Percentiles rank a stretch among this genome's conserved stretches.
Evolutionary conservation across 225 moss, liverwort and hornwort species (phyloP).

Genomic region (Anthoceros angustus): DNA sequence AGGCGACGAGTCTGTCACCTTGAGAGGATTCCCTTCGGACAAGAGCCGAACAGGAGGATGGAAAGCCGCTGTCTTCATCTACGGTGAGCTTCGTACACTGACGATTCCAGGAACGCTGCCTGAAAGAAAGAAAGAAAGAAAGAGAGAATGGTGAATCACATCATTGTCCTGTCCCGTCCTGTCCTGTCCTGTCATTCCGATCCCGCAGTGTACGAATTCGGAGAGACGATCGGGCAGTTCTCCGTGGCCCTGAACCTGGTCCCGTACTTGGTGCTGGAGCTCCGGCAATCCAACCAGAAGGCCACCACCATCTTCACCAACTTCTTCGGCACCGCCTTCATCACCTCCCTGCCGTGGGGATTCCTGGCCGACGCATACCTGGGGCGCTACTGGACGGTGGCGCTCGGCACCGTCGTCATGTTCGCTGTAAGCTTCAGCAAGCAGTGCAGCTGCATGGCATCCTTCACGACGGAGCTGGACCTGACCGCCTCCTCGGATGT

Average conservation of each 20-base stretch:
- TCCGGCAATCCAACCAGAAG: slow-evolving; percentile 30
- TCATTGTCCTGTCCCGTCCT: too few relatives aligned
- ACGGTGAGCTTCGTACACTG: neutral
- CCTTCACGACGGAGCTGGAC: too few relatives aligned
- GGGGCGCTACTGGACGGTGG: slow-evolving; percentile 41
- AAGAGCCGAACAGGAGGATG: neutral
- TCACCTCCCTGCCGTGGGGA: slow-evolving; percentile 34
- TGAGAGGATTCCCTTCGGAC: neutral
- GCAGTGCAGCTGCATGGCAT: too few relatives aligned
- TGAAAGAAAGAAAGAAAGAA: too few relatives aligned
- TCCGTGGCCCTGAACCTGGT: slow-evolving; percentile 31
- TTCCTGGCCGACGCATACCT: slow-evolving; percentile 45
- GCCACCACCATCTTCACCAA: slow-evolving; percentile 27
- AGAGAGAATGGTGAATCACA: too few relatives aligned
- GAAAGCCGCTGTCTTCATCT: neutral
- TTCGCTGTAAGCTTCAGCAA: slow-evolving; percentile 15
- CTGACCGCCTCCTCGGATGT: too few relatives aligned
- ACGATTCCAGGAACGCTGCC: too few relatives aligned
- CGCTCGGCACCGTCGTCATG: slow-evolving; percentile 18
- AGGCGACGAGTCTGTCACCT: neutral
- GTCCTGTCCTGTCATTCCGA: neutral
- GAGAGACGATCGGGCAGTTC: slow-evolving; percentile 27
- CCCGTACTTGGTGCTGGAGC: slow-evolving; percentile 27
- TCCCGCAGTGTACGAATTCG: slow-evolving; percentile 17
- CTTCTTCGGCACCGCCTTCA: slow-evolving; percentile 35